Percentiles rank a stretch among this genome's conserved stretches.
phyloP scores from a whole-genome alignment of 192 early-diverging fungal genomes.

The Umbelopsis sp. region DNA sequence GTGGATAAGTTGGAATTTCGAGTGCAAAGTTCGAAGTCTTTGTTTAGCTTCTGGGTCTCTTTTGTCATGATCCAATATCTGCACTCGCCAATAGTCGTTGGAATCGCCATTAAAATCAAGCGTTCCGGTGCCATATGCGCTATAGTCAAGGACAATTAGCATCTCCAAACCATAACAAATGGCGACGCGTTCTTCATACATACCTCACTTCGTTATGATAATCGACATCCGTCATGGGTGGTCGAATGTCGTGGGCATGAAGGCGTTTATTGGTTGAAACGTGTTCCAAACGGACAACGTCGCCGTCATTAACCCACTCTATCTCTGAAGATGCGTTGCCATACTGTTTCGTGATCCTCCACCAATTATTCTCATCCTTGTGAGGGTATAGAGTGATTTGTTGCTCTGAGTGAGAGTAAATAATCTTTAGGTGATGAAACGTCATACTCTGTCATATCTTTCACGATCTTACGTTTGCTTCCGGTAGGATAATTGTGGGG shows the following conservation, averaged over 20 bases:
- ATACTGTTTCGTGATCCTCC: constrained; percentile 60
- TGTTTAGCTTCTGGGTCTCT: constrained; percentile 52
- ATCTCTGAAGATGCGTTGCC: constrained; percentile 42
- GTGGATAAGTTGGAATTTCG: constrained; percentile 81
- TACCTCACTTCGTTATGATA: constrained; percentile 78
- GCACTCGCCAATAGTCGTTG: constrained; percentile 92
- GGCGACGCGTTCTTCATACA: neutral
- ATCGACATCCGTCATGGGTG: constrained; percentile 71
- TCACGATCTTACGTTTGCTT: constrained; percentile 64
- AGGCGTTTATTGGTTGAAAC: constrained; percentile 60
- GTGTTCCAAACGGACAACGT: constrained; percentile 79
- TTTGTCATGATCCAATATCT: constrained; percentile 70
- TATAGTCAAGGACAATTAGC: neutral
- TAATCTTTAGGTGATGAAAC: neutral
- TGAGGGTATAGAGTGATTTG: constrained; percentile 83
- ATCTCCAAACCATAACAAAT: neutral
- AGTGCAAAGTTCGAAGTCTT: constrained; percentile 67
- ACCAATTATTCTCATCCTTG: constrained; percentile 90
- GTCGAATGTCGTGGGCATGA: constrained; percentile 71
- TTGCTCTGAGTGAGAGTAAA: constrained; percentile 49
- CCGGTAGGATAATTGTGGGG: constrained; percentile 70
- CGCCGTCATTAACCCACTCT: constrained; percentile 70
- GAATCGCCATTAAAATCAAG: constrained; percentile 80
- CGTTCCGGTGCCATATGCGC: constrained; percentile 62
- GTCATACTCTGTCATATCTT: neutral